Conservation (phyloP, 2,329 filamentous ascomycete genomes). For the Trichoderma simmonsii region DNA sequence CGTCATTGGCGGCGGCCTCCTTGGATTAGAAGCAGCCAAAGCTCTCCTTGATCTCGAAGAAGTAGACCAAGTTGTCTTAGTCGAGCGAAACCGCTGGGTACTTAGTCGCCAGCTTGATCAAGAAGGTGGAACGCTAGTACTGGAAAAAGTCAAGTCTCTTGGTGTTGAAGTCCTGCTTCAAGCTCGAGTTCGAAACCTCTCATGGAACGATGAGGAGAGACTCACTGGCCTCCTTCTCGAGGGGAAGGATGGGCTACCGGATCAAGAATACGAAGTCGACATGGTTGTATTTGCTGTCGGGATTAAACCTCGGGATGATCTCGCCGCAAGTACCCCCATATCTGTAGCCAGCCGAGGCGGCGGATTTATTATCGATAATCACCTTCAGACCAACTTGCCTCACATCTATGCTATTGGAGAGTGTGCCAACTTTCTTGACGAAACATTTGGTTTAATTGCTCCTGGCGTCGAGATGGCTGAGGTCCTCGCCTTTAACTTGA, state of each 20-base stretch:
- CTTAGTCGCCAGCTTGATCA: constrained; percentile 77
- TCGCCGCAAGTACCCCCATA: constrained; percentile 68
- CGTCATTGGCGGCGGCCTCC: constrained; percentile 79
- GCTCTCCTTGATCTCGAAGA: constrained; percentile 12
- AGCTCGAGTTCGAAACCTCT: constrained; percentile 70
- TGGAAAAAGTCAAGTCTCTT: constrained; percentile 74
- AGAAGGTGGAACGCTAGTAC: constrained; percentile 77
- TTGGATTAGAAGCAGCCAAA: constrained; percentile 56
- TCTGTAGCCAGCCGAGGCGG: constrained; percentile 69
- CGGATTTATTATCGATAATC: constrained; percentile 67
- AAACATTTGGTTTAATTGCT: constrained; percentile 85
- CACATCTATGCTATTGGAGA: constrained; percentile 87
- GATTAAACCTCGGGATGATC: constrained; percentile 74
- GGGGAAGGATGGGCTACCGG: constrained; percentile 50
- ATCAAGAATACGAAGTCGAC: constrained; percentile 67
- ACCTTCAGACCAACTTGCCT: constrained; percentile 65
- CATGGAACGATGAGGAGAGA: constrained; percentile 62
- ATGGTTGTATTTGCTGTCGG: constrained; percentile 90
- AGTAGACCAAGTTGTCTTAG: constrained; percentile 62
- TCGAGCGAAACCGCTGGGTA: constrained; percentile 82
- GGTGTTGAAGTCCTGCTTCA: constrained; percentile 78
- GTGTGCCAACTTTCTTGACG: constrained; percentile 83
- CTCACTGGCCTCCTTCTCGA: constrained; percentile 76
- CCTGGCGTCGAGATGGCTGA: constrained; percentile 93
- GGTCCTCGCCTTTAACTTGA: constrained; percentile 85